Conservation (phyloP, 176 grass and related monocot genomes). For the Bothriochloa decipiens region DNA sequence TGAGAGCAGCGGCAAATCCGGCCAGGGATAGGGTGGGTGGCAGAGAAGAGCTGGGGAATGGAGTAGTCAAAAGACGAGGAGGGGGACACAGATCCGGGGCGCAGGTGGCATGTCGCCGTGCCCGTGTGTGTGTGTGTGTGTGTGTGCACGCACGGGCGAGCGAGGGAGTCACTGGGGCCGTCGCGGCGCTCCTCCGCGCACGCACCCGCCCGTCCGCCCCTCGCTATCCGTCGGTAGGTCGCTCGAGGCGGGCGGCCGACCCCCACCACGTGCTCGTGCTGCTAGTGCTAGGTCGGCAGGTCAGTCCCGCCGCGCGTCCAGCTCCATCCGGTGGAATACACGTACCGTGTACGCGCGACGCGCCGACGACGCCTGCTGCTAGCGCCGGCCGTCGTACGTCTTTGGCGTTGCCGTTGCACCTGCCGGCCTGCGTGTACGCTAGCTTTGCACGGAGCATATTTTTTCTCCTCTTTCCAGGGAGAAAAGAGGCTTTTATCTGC, state of each 20-base stretch:
- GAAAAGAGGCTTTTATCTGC: neutral
- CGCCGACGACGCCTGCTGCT: too few species aligned
- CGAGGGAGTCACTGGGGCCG: neutral
- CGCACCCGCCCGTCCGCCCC: neutral
- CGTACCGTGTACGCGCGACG: neutral
- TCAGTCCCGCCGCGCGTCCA: neutral
- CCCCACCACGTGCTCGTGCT: slow-evolving; percentile 46
- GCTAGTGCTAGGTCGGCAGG: neutral
- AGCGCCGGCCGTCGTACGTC: neutral
- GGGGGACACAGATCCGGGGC: slow-evolving; percentile 12
- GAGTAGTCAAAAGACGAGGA: neutral
- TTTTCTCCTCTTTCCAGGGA: neutral
- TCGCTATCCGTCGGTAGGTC: slow-evolving; percentile 15
- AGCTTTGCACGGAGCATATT: neutral
- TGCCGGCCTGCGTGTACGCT: neutral
- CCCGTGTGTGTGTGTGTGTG: neutral
- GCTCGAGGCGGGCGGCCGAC: neutral
- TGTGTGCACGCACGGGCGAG: too few species aligned
- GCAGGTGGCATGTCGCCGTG: slow-evolving; percentile 42
- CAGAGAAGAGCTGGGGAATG: too few species aligned
- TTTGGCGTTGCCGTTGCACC: neutral
- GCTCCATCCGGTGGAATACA: neutral
- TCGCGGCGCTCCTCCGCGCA: neutral
- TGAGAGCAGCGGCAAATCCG: neutral
- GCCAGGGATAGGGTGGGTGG: neutral